phyloP scores from a whole-genome alignment of 345 rosid genomes.

The Carallia brachiata region DNA sequence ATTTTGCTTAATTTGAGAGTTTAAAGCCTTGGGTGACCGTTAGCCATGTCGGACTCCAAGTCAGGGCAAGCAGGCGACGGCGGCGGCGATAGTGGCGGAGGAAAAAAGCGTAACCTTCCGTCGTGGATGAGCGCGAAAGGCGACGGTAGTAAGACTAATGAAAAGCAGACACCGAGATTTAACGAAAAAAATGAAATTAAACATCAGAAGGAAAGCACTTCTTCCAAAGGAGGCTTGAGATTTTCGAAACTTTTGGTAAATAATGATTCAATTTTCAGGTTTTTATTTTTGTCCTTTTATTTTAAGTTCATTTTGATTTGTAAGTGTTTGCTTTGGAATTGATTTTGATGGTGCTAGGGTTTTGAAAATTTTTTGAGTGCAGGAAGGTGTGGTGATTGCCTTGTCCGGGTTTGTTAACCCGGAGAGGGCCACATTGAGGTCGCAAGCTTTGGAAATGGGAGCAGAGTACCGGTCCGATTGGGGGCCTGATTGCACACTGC shows the following conservation, averaged over 20 bases:
- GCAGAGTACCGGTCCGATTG: slow-evolving; percentile 77
- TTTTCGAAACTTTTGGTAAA: slow-evolving; percentile 68
- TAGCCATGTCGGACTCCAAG: slow-evolving; percentile 40
- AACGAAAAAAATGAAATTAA: slow-evolving; percentile 13
- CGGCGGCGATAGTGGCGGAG: slow-evolving; percentile 19
- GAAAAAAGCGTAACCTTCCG: slow-evolving; percentile 61
- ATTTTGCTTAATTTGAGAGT: neutral
- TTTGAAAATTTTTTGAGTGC: slow-evolving; percentile 18
- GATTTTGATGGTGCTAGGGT: slow-evolving; percentile 15
- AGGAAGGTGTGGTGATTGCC: slow-evolving; percentile 90
- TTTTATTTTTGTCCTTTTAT: neutral
- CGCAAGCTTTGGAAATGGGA: slow-evolving; percentile 86
- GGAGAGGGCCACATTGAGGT: slow-evolving; percentile 69
- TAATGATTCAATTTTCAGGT: neutral
- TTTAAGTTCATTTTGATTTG: slow-evolving; percentile 4
- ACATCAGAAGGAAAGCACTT: neutral
- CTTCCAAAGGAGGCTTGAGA: neutral
- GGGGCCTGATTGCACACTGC: slow-evolving; percentile 72
- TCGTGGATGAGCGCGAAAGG: slow-evolving; percentile 71
- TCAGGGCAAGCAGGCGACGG: slow-evolving; percentile 18
- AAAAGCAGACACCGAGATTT: slow-evolving; percentile 34
- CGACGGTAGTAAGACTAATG: slow-evolving; percentile 18
- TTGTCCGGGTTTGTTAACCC: slow-evolving; percentile 91
- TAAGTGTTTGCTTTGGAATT: slow-evolving; percentile 4
- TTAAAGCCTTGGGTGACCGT: neutral